Evolutionary conservation across 2,329 filamentous ascomycete genomes (phyloP).

Genomic region (Peltaster fructicola): DNA sequence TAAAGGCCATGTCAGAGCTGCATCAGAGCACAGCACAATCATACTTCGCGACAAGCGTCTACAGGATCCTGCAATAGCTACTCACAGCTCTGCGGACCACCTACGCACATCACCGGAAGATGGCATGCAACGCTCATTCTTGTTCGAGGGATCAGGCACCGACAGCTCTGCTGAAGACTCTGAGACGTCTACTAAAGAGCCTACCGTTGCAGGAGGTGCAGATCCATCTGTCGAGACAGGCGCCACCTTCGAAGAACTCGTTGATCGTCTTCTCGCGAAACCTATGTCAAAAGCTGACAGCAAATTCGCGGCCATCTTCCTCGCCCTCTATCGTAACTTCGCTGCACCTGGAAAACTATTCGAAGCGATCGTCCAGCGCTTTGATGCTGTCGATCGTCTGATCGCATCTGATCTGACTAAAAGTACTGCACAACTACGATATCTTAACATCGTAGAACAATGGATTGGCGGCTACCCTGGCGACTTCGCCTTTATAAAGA

Average conservation of each 20-base stretch:
- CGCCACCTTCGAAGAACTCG: constrained; percentile 37
- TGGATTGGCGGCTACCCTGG: constrained; percentile 86
- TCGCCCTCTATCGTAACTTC: constrained; percentile 89
- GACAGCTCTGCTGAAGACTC: too few species aligned
- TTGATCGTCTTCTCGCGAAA: constrained; percentile 69
- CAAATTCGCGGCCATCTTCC: constrained; percentile 76
- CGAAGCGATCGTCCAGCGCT: constrained; percentile 55
- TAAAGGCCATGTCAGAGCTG: constrained; percentile 28
- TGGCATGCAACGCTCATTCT: constrained; percentile 36
- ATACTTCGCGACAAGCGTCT: too few species aligned
- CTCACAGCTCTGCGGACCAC: constrained; percentile 11
- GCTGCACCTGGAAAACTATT: constrained; percentile 65
- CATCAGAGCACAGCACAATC: constrained; percentile 28
- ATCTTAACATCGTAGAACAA: constrained; percentile 66
- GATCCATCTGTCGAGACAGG: constrained; percentile 40
- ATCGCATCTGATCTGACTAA: constrained; percentile 54
- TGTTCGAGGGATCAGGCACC: constrained; percentile 52
- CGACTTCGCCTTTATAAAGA: constrained; percentile 69
- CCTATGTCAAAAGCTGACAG: constrained; percentile 73
- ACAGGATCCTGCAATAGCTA: constrained; percentile 17
- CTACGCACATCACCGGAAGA: constrained; percentile 23
- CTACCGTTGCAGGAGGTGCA: too few species aligned
- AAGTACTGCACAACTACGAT: constrained; percentile 64
- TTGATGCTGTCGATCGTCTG: constrained; percentile 53
- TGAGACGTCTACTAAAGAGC: too few species aligned